These are phyloP conservation scores for Ceratocystis albifundus DNA, from an alignment of 2,329 filamentous ascomycete genomes.

Conservation along the genomic window DNA sequence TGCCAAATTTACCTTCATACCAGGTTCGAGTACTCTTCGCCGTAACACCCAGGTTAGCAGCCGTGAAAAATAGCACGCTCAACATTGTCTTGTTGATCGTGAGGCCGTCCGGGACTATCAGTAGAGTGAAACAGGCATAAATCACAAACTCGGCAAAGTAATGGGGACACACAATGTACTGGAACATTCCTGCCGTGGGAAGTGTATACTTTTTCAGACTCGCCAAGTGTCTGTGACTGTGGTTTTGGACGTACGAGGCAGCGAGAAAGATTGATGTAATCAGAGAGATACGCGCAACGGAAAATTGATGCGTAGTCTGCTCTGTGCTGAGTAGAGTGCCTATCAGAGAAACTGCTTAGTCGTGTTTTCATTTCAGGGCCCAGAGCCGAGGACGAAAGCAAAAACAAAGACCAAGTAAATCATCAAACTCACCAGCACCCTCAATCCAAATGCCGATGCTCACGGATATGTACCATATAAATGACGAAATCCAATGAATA, in stretches of 20 bases:
- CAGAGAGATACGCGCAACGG: slow-evolving; percentile 27
- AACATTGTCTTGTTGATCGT: slow-evolving; percentile 62
- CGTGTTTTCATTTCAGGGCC: background rate
- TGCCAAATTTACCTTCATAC: slow-evolving; percentile 67
- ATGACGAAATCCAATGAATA: slow-evolving; percentile 67
- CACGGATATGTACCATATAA: slow-evolving; percentile 64
- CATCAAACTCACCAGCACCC: slow-evolving; percentile 48
- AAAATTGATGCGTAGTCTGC: background rate
- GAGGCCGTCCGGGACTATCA: slow-evolving; percentile 56
- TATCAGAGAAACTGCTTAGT: background rate
- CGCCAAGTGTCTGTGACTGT: slow-evolving; percentile 58
- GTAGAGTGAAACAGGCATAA: slow-evolving; percentile 65
- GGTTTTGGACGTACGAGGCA: slow-evolving; percentile 62
- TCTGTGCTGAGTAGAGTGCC: background rate
- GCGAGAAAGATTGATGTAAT: slow-evolving; percentile 54
- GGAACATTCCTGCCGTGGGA: slow-evolving; percentile 61
- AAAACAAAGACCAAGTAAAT: no score
- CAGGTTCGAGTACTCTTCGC: slow-evolving; percentile 66
- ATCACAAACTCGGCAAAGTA: slow-evolving; percentile 81
- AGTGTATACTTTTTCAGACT: slow-evolving; percentile 71
- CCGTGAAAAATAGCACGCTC: slow-evolving; percentile 60
- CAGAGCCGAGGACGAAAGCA: background rate
- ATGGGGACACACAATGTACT: slow-evolving; percentile 67
- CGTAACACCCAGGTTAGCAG: slow-evolving; percentile 68
- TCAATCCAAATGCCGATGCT: slow-evolving; percentile 76